A percentile compares a stretch with the other conserved stretches of the same genome.
These are phyloP conservation scores for Calonectria pseudoreteaudii DNA, from an alignment of 2,329 filamentous ascomycete genomes.

Conservation along the genomic window DNA sequence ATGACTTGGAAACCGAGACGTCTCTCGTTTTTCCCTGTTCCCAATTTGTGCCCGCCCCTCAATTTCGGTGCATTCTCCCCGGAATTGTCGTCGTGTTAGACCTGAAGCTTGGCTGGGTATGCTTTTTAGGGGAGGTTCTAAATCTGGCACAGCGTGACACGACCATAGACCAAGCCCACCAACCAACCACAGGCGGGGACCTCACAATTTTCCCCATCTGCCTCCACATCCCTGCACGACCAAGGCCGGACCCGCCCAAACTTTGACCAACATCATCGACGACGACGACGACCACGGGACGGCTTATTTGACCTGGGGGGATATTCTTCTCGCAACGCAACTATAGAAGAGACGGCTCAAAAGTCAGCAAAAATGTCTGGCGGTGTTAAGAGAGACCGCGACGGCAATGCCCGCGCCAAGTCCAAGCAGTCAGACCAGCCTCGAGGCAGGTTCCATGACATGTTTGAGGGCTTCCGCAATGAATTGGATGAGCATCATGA, in stretches of 20 bases:
- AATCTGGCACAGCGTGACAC: constrained; percentile 16
- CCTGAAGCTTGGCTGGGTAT: constrained; percentile 15
- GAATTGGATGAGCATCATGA: constrained; percentile 97
- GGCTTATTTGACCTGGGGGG: neutral
- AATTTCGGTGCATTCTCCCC: neutral
- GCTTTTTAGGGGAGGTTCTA: constrained; percentile 21
- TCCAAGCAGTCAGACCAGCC: constrained; percentile 46
- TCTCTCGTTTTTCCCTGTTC: neutral
- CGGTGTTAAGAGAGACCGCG: constrained; percentile 65
- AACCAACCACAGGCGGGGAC: constrained; percentile 29
- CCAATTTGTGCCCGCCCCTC: neutral
- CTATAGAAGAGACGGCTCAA: constrained; percentile 22
- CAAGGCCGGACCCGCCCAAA: constrained; percentile 29
- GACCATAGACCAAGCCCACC: neutral
- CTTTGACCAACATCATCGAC: constrained; percentile 35
- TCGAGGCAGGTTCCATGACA: constrained; percentile 67
- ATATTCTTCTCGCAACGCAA: constrained; percentile 9
- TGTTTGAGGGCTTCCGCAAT: constrained; percentile 88
- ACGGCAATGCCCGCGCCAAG: constrained; percentile 61
- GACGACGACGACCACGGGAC: neutral
- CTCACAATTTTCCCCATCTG: constrained; percentile 38
- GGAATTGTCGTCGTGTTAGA: constrained; percentile 21
- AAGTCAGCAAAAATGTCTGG: constrained; percentile 45
- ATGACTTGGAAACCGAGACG: constrained; percentile 24
- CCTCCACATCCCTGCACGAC: constrained; percentile 32